Base-by-base conservation (phyloP, 169 alveolate species). In the Theileria sp. region DNA sequence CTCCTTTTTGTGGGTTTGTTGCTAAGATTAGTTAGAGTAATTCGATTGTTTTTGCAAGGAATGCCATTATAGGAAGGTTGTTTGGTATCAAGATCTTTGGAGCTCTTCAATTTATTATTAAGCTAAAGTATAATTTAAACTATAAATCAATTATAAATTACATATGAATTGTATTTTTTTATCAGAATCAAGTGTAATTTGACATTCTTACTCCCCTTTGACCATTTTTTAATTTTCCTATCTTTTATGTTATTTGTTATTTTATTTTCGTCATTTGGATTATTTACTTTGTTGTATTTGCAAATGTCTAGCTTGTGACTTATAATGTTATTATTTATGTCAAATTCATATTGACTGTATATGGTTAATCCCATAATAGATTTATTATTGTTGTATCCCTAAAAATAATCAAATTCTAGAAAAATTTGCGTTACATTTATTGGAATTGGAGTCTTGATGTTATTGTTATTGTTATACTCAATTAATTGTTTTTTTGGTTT, bases 331-430 rank as follows among this genome's bases (percentile, higher is more conserved):
- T 81, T 61, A 17, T 81, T 44, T 51, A 69, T 69, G 72, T 81
- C 88, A 51, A 81, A 81, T 70, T 81, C 88, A 64, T 61, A 81
- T 60, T 81, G 88, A 65, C 88, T 81, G 73, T 81, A 81, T 75
- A 81, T 81, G 51, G 83, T 81, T 19, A 81, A 65, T 15, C 88
- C 88, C 84, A 75, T 81, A 28, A 81, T 81, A 65, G 75, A 61
- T 23, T 75, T 73, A 71, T 81, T 81, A 54, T 81, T 58, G 13
- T 58, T 78, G 56, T 64, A 81, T 7, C 82, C 88, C 75, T 67
- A 9, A 19, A 19, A 44, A 23, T 26, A 36, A 21, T 4, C 32
- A 23, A 30, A 67, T 67, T 32, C 17, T 9, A 10, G 28, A 10
- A 67, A 10, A 9, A 9, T 5, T 25, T 2, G 44, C 3, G 4